These are phyloP conservation scores for Diaporthe eres DNA, from an alignment of 2,329 filamentous ascomycete genomes.

Conservation along the genomic window DNA sequence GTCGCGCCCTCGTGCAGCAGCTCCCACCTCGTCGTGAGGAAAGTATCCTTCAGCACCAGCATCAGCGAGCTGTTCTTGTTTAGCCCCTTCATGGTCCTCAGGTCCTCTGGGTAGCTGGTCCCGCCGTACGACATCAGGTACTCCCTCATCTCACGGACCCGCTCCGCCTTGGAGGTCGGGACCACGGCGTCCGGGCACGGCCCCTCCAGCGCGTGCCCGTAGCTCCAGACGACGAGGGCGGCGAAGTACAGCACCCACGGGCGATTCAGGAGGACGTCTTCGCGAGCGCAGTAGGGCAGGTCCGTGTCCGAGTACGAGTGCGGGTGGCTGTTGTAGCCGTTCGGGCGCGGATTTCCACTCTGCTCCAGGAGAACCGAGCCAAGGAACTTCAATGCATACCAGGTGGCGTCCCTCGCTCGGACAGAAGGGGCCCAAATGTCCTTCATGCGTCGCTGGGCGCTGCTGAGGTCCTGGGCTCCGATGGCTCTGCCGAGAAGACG, in stretches of 20 bases:
- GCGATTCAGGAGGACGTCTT: conserved; percentile 90
- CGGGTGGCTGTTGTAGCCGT: conserved; percentile 51
- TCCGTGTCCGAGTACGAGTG: conserved; percentile 45
- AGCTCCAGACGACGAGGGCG: conserved; percentile 92
- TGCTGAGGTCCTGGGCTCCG: conserved; percentile 83
- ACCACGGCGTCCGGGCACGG: conserved; percentile 69
- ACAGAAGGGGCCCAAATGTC: conserved; percentile 91
- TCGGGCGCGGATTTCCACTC: conserved; percentile 53
- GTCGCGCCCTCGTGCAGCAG: conserved; percentile 88
- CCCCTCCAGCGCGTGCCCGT: conserved; percentile 92
- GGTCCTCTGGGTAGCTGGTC: conserved; percentile 81
- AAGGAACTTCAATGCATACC: conserved; percentile 91
- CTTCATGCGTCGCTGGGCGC: conserved; percentile 86
- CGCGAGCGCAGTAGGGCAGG: conserved; percentile 81
- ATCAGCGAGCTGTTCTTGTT: conserved; percentile 88
- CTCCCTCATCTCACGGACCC: conserved; percentile 82
- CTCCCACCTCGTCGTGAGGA: conserved; percentile 90
- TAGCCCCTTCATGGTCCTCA: conserved; percentile 80
- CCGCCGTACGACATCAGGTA: conserved; percentile 82
- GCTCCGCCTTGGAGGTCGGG: conserved; percentile 73
- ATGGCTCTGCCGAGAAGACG: conserved; percentile 89
- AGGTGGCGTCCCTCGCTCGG: conserved; percentile 89
- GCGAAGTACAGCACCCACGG: conserved; percentile 98
- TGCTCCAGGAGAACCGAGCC: conserved; percentile 82
- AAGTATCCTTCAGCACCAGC: conserved; percentile 85